These are phyloP conservation scores for Pseudocercospora crystallina DNA, from an alignment of 2,329 filamentous ascomycete species.

Conservation along the genomic window DNA sequence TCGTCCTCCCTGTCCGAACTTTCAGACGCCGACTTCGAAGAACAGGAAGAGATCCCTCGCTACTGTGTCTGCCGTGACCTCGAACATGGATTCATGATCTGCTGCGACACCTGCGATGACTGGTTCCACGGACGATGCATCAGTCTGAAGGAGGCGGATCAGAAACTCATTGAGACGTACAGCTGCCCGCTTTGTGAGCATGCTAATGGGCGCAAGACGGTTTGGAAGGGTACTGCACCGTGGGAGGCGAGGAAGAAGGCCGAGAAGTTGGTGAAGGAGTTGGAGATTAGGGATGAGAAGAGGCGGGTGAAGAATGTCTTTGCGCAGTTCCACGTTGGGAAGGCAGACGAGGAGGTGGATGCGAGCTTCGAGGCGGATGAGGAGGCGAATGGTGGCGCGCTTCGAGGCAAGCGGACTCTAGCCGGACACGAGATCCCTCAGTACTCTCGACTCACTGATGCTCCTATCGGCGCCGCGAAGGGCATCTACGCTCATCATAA, in stretches of 20 bases:
- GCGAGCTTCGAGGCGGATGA: no score
- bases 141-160: slow-evolving; percentile 69
- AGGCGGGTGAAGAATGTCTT: no score
- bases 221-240: background rate
- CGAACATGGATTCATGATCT: slow-evolving; percentile 96
- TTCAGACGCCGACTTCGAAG: background rate
- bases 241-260: no score
- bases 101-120: slow-evolving; percentile 87
- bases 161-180: slow-evolving; percentile 69
- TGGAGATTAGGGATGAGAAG: no score
- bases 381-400: no score
- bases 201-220: background rate
- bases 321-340: no score
- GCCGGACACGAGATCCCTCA: no score
- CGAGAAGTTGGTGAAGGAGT: no score
- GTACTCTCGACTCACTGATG: slow-evolving; percentile 44
- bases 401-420: no score
- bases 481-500: slow-evolving; percentile 45
- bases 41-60: background rate
- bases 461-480: slow-evolving; percentile 58
- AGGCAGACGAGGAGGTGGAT: no score
- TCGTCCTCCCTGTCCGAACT: background rate
- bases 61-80: slow-evolving; percentile 62
- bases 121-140: slow-evolving; percentile 95
- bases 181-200: slow-evolving; percentile 31